These are phyloP conservation scores for Cyphellophora attinorum DNA, from an alignment of 2,329 filamentous ascomycete species.

Conservation along the genomic window DNA sequence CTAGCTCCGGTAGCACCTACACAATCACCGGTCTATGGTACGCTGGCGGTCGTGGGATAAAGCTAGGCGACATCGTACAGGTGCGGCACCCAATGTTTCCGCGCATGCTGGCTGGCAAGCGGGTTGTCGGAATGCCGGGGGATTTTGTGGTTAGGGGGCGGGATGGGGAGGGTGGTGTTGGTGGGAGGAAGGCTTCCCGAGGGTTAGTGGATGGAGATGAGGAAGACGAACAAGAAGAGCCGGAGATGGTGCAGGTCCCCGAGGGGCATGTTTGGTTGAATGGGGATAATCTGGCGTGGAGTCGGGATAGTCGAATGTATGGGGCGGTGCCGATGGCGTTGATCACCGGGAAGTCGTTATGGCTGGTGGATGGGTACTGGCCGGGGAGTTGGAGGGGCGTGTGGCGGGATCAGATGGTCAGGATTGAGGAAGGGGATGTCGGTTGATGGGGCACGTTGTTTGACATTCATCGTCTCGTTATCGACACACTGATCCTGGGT, in stretches of 20 bases:
- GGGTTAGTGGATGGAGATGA: constrained; percentile 4
- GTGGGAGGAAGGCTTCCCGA: constrained; percentile 9
- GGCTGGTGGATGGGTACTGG: constrained; percentile 14
- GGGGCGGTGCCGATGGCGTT: constrained; percentile 80
- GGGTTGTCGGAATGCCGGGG: constrained; percentile 64
- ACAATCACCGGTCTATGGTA: constrained; percentile 55
- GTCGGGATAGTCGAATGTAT: constrained; percentile 76
- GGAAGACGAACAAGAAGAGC: constrained; percentile 18
- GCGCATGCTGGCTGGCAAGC: constrained; percentile 60
- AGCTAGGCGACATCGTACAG: constrained; percentile 75
- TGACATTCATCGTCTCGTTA: no score
- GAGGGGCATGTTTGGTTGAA: constrained; percentile 84
- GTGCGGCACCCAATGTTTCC: constrained; percentile 65
- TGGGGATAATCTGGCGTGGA: constrained; percentile 78
- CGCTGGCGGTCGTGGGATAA: constrained; percentile 55
- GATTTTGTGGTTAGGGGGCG: constrained; percentile 42
- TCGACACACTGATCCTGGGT: no score
- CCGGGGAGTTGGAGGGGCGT: constrained; percentile 12
- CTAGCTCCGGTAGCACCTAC: constrained; percentile 56
- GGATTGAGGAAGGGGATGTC: neutral
- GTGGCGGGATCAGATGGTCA: constrained; percentile 1
- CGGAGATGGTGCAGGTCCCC: constrained; percentile 53
- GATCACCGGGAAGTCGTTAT: constrained; percentile 60
- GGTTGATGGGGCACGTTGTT: no score
- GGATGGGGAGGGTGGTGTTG: constrained; percentile 13